A percentile compares a stretch with the other conserved stretches of the same genome.
Conservation (phyloP, 495 filamentous ascomycete genomes). For the Symbiotaphrina buchneri region DNA sequence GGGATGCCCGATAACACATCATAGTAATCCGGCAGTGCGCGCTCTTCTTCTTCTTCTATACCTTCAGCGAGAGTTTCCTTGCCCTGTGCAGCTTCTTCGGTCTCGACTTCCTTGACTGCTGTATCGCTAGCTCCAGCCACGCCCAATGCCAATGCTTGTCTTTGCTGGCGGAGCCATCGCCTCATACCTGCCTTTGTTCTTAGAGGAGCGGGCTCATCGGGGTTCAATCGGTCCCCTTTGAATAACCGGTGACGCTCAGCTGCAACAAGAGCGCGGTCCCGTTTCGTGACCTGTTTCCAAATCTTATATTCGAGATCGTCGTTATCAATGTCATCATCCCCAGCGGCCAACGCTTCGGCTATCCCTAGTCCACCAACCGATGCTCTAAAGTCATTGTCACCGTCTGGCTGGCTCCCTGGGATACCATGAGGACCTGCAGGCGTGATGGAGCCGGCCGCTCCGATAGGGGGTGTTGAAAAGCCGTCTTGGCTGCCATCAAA, state of each 20-base stretch:
- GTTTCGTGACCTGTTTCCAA: conserved; percentile 98
- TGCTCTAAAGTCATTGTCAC: no score
- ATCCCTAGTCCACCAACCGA: conserved; percentile 12
- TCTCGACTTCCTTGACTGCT: conserved; percentile 19
- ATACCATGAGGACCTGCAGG: conserved; percentile 37
- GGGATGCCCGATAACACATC: conserved; percentile 70
- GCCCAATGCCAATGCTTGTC: conserved; percentile 26
- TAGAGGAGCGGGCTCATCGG: conserved; percentile 70
- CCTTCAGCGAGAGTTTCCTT: conserved; percentile 71
- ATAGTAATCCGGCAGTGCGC: conserved; percentile 78
- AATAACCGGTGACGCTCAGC: conserved; percentile 66
- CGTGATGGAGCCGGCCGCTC: conserved; percentile 37
- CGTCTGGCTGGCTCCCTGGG: conserved; percentile 10
- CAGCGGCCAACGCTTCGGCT: conserved; percentile 10
- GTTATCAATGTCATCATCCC: conserved; percentile 28
- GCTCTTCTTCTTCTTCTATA: conserved; percentile 68
- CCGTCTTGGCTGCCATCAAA: conserved; percentile 60
- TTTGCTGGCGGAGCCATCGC: conserved; percentile 55
- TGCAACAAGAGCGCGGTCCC: conserved; percentile 74
- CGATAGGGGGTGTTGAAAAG: conserved; percentile 61
- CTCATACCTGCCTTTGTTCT: conserved; percentile 60
- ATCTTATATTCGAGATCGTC: conserved; percentile 87
- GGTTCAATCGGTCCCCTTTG: conserved; percentile 58
- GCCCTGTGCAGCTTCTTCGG: conserved; percentile 20
- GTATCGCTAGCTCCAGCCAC: conserved; percentile 17